Conservation (phyloP, 345 rosid genomes). For the Murraya paniculata region DNA sequence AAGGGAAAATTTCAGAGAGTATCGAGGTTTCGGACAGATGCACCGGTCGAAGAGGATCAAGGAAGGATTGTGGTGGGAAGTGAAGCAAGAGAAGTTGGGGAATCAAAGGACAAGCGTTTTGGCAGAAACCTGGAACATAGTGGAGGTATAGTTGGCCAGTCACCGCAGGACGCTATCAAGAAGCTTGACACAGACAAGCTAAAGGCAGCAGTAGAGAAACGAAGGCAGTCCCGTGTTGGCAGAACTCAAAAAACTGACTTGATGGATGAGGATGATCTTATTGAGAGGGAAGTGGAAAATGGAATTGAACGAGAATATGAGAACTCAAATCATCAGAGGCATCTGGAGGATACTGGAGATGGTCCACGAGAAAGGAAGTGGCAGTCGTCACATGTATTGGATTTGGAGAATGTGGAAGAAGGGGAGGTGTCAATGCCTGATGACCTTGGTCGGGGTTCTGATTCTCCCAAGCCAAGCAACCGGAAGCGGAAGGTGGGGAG, state of each 20-base stretch:
- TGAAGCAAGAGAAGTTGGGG: slow-evolving; percentile 32
- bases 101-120: slow-evolving; percentile 24
- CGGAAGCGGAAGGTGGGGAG: slow-evolving; percentile 40
- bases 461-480: slow-evolving; percentile 26
- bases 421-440: slow-evolving; percentile 51
- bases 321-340: slow-evolving; percentile 10
- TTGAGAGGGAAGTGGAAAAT: slow-evolving; percentile 49
- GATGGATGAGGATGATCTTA: slow-evolving; percentile 53
- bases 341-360: slow-evolving; percentile 26
- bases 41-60: slow-evolving; percentile 28
- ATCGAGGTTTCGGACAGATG: slow-evolving; percentile 24
- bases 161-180: slow-evolving; percentile 48
- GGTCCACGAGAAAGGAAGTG: slow-evolving; percentile 33
- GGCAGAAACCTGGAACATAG: slow-evolving; percentile 32
- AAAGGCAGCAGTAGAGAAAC: slow-evolving; percentile 47
- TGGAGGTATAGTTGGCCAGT: slow-evolving; percentile 40
- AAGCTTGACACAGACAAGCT: slow-evolving; percentile 46
- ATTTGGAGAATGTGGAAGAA: slow-evolving; percentile 45
- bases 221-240: slow-evolving; percentile 42
- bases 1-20: slow-evolving; percentile 25
- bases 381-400: slow-evolving; percentile 18
- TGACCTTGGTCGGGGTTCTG: slow-evolving; percentile 3
- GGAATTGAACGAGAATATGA: slow-evolving; percentile 38
- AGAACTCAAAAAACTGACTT: slow-evolving; percentile 31
- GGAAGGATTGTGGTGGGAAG: slow-evolving; percentile 27